Conservation (phyloP, 345 rosid genomes). For the Salix caprea region DNA sequence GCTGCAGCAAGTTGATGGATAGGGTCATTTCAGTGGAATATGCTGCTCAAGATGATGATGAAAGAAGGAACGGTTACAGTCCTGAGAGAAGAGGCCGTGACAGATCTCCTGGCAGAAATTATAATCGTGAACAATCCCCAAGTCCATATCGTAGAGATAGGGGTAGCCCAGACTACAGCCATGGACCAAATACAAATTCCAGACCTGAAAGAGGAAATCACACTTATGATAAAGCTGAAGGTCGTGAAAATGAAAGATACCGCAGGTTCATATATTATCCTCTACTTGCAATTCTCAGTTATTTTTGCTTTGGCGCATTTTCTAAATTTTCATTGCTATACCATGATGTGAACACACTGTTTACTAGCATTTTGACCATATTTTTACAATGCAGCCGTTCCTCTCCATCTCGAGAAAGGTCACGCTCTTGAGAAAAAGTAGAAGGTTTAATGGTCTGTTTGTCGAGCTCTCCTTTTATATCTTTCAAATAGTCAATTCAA, state of each 20-base stretch:
- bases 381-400: not conserved
- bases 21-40: slow-evolving; percentile 82
- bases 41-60: slow-evolving; percentile 81
- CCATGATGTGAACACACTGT: not conserved
- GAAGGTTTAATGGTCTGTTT: not conserved
- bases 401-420: not conserved
- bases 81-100: slow-evolving; percentile 55
- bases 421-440: not conserved
- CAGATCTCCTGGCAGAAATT: slow-evolving; percentile 48
- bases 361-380: not conserved
- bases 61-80: slow-evolving; percentile 50
- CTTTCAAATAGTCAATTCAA: not conserved
- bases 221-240: not conserved
- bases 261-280: not conserved
- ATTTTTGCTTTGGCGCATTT: not conserved
- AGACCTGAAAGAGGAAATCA: not conserved
- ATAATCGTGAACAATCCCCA: not conserved
- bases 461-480: not conserved
- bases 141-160: slow-evolving; percentile 9
- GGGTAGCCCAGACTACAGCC: slow-evolving; percentile 2
- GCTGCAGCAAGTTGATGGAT: slow-evolving; percentile 75
- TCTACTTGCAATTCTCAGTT: not conserved
- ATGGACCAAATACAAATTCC: slow-evolving; percentile 11
- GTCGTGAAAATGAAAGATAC: not conserved
- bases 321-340: not conserved